A percentile compares a stretch with the other conserved stretches of the same genome.
These are phyloP conservation scores for Magnaporthiopsis poae DNA, from an alignment of 2,329 filamentous ascomycete species.

Conservation along the genomic window DNA sequence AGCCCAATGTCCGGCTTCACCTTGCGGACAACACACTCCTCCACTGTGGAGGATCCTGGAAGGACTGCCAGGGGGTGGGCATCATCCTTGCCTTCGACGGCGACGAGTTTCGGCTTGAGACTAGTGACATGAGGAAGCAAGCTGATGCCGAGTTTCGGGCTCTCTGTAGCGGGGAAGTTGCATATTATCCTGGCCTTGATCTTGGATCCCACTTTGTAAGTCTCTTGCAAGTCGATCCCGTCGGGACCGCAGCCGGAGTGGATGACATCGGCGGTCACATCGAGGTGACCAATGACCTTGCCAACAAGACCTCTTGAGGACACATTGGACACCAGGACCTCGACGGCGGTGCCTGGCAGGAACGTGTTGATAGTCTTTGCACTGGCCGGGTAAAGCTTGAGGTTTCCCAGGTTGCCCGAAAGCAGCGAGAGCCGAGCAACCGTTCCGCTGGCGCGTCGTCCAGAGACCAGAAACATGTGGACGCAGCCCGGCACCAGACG, in stretches of 20 bases:
- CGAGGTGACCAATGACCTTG: slow-evolving; percentile 83
- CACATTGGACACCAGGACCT: slow-evolving; percentile 71
- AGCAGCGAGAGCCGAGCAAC: slow-evolving; percentile 78
- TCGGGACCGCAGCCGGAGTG: slow-evolving; percentile 71
- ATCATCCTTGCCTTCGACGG: slow-evolving; percentile 23
- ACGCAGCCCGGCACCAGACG: slow-evolving; percentile 72
- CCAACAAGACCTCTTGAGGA: slow-evolving; percentile 67
- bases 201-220: slow-evolving; percentile 75
- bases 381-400: slow-evolving; percentile 56
- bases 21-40: slow-evolving; percentile 67
- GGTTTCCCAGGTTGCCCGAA: slow-evolving; percentile 56
- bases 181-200: slow-evolving; percentile 79
- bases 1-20: slow-evolving; percentile 74
- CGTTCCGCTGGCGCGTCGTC: slow-evolving; percentile 66
- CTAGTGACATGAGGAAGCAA: slow-evolving; percentile 73
- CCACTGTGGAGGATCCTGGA: slow-evolving; percentile 64
- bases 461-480: slow-evolving; percentile 70
- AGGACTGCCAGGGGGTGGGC: slow-evolving; percentile 45
- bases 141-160: slow-evolving; percentile 78
- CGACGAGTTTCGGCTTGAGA: slow-evolving; percentile 39
- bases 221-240: slow-evolving; percentile 60
- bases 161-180: slow-evolving; percentile 69
- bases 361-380: slow-evolving; percentile 84
- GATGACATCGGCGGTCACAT: slow-evolving; percentile 80
- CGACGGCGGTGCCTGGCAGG: slow-evolving; percentile 81